phyloP scores from a whole-genome alignment of 371 early-diverging fungal species.

The Saksenaea oblongispora region DNA sequence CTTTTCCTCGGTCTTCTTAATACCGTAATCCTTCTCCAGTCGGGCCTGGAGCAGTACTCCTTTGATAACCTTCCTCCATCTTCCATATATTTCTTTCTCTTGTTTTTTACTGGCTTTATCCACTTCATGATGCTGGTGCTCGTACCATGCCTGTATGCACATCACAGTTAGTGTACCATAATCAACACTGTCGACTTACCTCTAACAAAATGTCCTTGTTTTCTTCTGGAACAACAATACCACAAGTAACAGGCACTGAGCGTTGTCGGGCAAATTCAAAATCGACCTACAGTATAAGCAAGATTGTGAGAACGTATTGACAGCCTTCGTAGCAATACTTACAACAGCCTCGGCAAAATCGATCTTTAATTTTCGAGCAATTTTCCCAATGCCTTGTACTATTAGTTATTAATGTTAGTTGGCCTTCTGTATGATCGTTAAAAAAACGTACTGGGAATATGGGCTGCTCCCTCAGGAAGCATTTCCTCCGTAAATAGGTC shows the following conservation, averaged over 20 bases:
- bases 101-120: conserved; percentile 51
- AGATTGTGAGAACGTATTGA: not conserved
- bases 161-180: not conserved
- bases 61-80: conserved; percentile 68
- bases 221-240: conserved; percentile 75
- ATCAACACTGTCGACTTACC: conserved; percentile 31
- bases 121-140: conserved; percentile 41
- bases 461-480: conserved; percentile 83
- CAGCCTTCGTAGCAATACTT: conserved; percentile 15
- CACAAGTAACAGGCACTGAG: conserved; percentile 67
- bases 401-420: not conserved
- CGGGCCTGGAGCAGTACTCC: conserved; percentile 53
- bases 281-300: conserved; percentile 46
- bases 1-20: not conserved
- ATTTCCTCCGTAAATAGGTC: conserved; percentile 82
- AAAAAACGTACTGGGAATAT: conserved; percentile 60
- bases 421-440: not conserved
- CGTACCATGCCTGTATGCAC: conserved; percentile 48
- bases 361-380: conserved; percentile 75
- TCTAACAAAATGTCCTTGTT: conserved; percentile 61
- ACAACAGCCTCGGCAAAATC: conserved; percentile 85
- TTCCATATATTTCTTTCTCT: conserved; percentile 45
- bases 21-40: conserved; percentile 57
- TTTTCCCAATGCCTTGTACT: conserved; percentile 56
- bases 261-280: conserved; percentile 75